These are phyloP conservation scores for Lunasporangiospora selenospora DNA, from an alignment of 192 early-diverging fungal species.

Conservation along the genomic window DNA sequence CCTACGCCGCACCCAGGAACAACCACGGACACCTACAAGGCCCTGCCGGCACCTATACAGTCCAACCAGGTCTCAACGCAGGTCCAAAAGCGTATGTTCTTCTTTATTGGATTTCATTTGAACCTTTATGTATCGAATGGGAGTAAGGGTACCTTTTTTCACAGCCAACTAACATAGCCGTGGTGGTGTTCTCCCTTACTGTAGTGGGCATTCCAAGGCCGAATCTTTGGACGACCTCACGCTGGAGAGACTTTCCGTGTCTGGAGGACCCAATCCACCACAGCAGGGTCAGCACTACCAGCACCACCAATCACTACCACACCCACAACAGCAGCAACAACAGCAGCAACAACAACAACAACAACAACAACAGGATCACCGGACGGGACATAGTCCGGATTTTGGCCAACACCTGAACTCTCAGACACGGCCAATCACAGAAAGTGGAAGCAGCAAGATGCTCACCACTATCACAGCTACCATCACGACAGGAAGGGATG, in stretches of 20 bases:
- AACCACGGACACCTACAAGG: no score
- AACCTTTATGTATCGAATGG: background rate
- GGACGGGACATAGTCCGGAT: background rate
- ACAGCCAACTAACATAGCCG: background rate
- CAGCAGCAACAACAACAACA: conserved; percentile 10
- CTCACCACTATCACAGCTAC: conserved; percentile 20
- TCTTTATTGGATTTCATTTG: background rate
- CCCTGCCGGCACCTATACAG: no score
- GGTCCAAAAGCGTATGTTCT: background rate
- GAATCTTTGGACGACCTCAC: conserved; percentile 6
- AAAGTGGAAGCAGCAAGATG: background rate
- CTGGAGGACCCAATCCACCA: background rate
- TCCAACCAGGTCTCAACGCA: background rate
- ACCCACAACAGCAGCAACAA: conserved; percentile 9
- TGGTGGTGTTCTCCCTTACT: no score
- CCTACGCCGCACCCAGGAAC: no score
- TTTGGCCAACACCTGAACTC: background rate
- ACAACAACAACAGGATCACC: conserved; percentile 10
- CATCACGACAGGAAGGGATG: conserved; percentile 8
- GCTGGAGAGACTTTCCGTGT: conserved; percentile 10
- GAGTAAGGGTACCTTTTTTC: background rate
- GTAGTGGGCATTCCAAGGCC: no score
- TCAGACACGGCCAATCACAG: background rate
- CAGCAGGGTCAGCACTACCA: conserved; percentile 4
- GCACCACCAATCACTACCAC: conserved; percentile 1